Conservation (phyloP, 345 rosid species). For the Sisymbrium irio region DNA sequence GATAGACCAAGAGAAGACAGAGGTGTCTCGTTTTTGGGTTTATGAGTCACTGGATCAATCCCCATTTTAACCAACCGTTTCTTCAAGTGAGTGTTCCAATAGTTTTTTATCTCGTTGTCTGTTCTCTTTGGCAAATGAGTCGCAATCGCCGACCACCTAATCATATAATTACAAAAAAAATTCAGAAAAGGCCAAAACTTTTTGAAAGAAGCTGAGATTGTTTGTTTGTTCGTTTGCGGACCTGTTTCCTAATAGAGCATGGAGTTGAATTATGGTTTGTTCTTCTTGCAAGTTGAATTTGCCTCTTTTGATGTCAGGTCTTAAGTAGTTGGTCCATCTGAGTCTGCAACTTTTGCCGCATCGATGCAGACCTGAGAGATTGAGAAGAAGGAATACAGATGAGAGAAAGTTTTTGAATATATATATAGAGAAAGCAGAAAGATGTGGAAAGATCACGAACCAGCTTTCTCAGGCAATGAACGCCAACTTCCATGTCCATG, state of each 20-base stretch:
- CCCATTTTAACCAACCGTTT: slow-evolving; percentile 70
- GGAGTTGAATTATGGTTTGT: slow-evolving; percentile 37
- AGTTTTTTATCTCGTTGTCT: slow-evolving; percentile 75
- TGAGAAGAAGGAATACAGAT: neutral
- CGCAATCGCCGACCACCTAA: slow-evolving; percentile 83
- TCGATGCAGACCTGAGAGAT: slow-evolving; percentile 68
- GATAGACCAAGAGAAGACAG: slow-evolving; percentile 46
- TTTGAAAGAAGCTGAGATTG: slow-evolving; percentile 2
- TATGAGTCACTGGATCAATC: slow-evolving; percentile 80
- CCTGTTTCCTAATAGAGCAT: slow-evolving; percentile 37
- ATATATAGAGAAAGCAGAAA: neutral
- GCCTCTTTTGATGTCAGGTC: slow-evolving; percentile 40
- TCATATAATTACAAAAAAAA: neutral
- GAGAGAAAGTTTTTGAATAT: neutral
- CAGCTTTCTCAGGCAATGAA: slow-evolving; percentile 81
- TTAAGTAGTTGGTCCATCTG: slow-evolving; percentile 60
- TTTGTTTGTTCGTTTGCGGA: neutral
- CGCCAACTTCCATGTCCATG: slow-evolving; percentile 98
- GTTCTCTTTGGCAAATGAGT: slow-evolving; percentile 77
- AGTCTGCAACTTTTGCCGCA: slow-evolving; percentile 95
- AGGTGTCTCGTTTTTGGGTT: slow-evolving; percentile 61
- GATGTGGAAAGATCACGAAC: slow-evolving; percentile 27
- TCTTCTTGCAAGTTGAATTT: slow-evolving; percentile 39
- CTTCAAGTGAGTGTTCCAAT: slow-evolving; percentile 81
- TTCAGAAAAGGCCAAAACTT: slow-evolving; percentile 18